These are phyloP conservation scores for Lenwebbia sp. DNA, from an alignment of 345 rosid genomes.

Conservation along the genomic window DNA sequence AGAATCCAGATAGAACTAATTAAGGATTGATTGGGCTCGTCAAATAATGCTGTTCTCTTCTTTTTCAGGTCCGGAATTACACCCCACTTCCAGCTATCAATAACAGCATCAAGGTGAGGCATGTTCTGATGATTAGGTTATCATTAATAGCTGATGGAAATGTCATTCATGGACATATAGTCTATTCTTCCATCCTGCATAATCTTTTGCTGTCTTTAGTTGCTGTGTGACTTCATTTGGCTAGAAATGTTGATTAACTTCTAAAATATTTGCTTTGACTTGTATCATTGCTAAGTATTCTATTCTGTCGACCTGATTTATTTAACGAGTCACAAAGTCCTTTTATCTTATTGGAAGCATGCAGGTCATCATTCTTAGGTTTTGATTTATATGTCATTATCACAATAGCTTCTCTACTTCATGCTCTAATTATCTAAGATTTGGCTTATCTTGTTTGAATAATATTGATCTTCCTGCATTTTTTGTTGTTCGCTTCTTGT, in stretches of 20 bases:
- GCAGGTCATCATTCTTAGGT: neutral
- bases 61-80: constrained; percentile 39
- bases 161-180: neutral
- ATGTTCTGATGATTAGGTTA: neutral
- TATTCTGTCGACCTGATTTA: neutral
- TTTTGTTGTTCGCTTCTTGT: neutral
- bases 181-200: neutral
- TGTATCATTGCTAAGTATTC: neutral
- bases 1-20: neutral
- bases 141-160: neutral
- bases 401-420: neutral
- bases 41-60: neutral
- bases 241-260: neutral
- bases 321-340: neutral
- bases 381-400: neutral
- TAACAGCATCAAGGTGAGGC: constrained; percentile 36
- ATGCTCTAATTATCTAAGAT: neutral
- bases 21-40: neutral
- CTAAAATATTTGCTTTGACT: neutral
- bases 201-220: neutral
- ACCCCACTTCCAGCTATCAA: constrained; percentile 41
- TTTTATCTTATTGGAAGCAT: neutral
- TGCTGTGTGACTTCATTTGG: neutral
- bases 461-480: neutral
- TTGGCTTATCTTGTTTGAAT: neutral